Evolutionary conservation across 2,329 filamentous ascomycete species (phyloP).

Genomic region (Rhynchosporium graminicola): DNA sequence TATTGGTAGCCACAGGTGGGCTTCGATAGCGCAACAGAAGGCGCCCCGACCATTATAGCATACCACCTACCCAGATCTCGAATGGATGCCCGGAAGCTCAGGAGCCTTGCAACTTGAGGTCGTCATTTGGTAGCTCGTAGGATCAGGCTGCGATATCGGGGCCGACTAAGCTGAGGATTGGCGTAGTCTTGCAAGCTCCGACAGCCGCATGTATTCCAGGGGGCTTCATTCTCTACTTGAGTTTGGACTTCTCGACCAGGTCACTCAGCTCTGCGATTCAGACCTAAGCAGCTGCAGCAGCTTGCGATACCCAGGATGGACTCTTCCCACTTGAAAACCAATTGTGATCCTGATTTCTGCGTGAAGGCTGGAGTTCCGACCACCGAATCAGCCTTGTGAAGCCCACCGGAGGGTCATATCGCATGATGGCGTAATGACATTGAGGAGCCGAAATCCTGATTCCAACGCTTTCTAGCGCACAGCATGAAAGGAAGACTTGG

Average conservation of each 20-base stretch:
- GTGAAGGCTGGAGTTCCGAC: background rate
- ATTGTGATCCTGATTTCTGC: slow-evolving; percentile 1
- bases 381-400: slow-evolving; percentile 8
- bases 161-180: background rate
- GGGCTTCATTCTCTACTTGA: background rate
- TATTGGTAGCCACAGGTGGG: too few relatives aligned
- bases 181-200: background rate
- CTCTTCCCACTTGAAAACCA: background rate
- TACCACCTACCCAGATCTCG: too few relatives aligned
- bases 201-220: background rate
- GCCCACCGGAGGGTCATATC: background rate
- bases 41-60: too few relatives aligned
- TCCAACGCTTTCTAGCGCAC: background rate
- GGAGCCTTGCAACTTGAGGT: background rate
- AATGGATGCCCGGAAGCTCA: too few relatives aligned
- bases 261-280: background rate
- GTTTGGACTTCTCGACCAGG: background rate
- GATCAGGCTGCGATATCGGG: background rate
- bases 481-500: slow-evolving; percentile 7
- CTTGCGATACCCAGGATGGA: background rate
- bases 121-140: background rate
- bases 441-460: slow-evolving; percentile 8
- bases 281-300: background rate
- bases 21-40: too few relatives aligned
- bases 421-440: slow-evolving; percentile 1